phyloP scores from a whole-genome alignment of 1,284 basidiomycete genomes.

The Wolfiporia cocos region DNA sequence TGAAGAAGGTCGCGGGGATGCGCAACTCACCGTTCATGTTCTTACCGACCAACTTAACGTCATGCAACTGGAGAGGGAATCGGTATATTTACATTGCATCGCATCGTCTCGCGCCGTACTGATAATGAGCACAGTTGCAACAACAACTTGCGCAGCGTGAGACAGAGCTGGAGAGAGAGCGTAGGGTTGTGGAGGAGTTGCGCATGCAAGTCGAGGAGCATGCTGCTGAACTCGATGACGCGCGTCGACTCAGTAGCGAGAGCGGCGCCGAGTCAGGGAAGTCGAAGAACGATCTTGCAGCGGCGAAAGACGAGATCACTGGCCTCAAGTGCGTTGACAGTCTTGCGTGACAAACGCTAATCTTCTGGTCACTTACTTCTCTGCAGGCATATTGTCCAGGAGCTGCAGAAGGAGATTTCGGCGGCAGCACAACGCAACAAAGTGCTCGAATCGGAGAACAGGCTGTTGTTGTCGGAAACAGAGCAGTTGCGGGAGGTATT shows the following conservation, averaged over 20 bases:
- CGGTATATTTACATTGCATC: background rate
- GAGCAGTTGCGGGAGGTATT: slow-evolving; percentile 72
- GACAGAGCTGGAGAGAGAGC: slow-evolving; percentile 33
- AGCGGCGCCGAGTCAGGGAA: slow-evolving; percentile 30
- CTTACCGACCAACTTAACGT: background rate
- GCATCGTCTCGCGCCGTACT: too few species aligned
- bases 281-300: slow-evolving; percentile 48
- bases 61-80: too few species aligned
- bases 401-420: slow-evolving; percentile 78
- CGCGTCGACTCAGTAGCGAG: slow-evolving; percentile 55
- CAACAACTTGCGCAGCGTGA: slow-evolving; percentile 24
- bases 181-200: slow-evolving; percentile 29
- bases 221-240: slow-evolving; percentile 44
- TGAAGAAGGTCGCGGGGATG: too few species aligned
- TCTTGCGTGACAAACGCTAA: too few species aligned
- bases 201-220: slow-evolving; percentile 40
- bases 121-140: slow-evolving; percentile 30
- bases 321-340: slow-evolving; percentile 76
- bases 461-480: slow-evolving; percentile 64
- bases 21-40: background rate
- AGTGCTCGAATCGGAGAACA: slow-evolving; percentile 72
- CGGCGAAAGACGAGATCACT: slow-evolving; percentile 57
- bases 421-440: slow-evolving; percentile 61
- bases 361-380: slow-evolving; percentile 6
- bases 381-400: slow-evolving; percentile 78